These are phyloP conservation scores for Colletotrichum liaoningense DNA, from an alignment of 2,329 filamentous ascomycete species.

Conservation along the genomic window DNA sequence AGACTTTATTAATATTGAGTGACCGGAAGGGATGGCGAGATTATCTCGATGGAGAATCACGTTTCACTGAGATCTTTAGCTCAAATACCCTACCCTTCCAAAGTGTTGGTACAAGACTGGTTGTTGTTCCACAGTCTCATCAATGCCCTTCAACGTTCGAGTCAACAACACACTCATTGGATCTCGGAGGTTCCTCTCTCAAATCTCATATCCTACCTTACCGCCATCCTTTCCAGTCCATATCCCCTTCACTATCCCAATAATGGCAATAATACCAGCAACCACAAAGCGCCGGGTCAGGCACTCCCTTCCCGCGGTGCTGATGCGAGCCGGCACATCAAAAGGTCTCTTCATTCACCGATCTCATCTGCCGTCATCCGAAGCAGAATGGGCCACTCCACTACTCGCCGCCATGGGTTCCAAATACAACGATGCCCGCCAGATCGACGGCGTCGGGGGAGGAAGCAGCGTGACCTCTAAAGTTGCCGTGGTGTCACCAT, in stretches of 20 bases:
- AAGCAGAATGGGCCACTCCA: constrained; percentile 60
- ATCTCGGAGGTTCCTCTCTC: neutral
- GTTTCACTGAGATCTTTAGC: neutral
- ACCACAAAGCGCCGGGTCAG: constrained; percentile 27
- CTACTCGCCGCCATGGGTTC: constrained; percentile 66
- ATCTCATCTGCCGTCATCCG: constrained; percentile 60
- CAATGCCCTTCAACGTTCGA: neutral
- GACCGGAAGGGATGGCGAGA: too few relatives aligned
- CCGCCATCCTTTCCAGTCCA: neutral
- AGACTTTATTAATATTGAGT: neutral
- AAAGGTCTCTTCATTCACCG: constrained; percentile 69
- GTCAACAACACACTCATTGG: neutral
- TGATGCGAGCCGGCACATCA: constrained; percentile 73
- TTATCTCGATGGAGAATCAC: neutral
- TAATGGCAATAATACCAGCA: constrained; percentile 16
- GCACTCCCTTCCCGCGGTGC: constrained; percentile 58
- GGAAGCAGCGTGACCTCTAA: constrained; percentile 72
- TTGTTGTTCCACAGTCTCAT: neutral
- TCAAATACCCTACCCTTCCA: neutral
- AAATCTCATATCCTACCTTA: neutral
- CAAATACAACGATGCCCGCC: constrained; percentile 64
- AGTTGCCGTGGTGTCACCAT: constrained; percentile 65
- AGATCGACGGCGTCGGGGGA: constrained; percentile 72
- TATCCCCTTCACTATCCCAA: neutral
- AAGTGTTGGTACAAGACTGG: neutral